Conservation (phyloP, 1,139 yeast species). For the Suhomyces ambrosiae region DNA sequence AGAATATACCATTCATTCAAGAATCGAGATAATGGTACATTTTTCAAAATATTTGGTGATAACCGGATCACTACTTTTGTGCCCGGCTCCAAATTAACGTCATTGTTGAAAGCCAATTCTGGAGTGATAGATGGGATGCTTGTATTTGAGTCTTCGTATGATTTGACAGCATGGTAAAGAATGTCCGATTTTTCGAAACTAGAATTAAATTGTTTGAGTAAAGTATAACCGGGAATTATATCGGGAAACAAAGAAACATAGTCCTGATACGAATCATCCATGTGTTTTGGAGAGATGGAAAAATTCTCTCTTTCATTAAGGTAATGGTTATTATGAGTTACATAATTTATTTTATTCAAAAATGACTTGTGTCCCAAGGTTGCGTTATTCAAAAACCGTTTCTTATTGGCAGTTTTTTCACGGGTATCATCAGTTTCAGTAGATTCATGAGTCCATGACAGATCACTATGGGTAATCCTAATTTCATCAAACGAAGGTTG, state of each 20-base stretch:
- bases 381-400: constrained; percentile 13
- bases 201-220: constrained; percentile 23
- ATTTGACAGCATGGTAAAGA: constrained; percentile 22
- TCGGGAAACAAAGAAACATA: constrained; percentile 20
- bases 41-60: constrained; percentile 27
- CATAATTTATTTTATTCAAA: constrained; percentile 30
- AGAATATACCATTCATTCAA: constrained; percentile 41
- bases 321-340: constrained; percentile 25
- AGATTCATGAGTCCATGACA: constrained; percentile 8
- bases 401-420: constrained; percentile 2
- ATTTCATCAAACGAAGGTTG: constrained; percentile 13
- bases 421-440: constrained; percentile 7
- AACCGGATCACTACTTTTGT: constrained; percentile 27
- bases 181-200: constrained; percentile 18
- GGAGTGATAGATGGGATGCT: constrained; percentile 4
- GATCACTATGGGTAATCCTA: constrained; percentile 3
- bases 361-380: constrained; percentile 24
- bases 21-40: constrained; percentile 27
- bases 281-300: constrained; percentile 13
- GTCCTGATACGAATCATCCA: constrained; percentile 17
- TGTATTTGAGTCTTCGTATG: constrained; percentile 1
- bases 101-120: constrained; percentile 3
- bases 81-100: constrained; percentile 12
- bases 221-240: constrained; percentile 28
- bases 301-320: constrained; percentile 21